Percentiles rank a stretch among this genome's conserved stretches.
Conservation (phyloP, 2,329 filamentous ascomycete species). For the Chaetomiaceae sp. region DNA sequence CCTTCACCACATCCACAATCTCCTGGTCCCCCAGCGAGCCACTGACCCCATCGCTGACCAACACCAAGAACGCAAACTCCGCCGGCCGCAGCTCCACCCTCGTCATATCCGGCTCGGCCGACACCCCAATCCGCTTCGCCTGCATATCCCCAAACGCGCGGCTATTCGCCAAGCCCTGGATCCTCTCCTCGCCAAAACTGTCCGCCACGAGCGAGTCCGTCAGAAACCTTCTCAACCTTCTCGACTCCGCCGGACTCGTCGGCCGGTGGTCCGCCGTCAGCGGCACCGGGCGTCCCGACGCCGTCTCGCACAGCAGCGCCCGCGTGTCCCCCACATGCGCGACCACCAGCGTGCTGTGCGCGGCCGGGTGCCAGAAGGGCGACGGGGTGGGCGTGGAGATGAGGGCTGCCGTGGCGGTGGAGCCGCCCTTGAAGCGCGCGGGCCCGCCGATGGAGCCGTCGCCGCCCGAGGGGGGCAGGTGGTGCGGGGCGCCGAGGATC, state of each 20-base stretch:
- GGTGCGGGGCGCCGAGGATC: conserved; percentile 61
- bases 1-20: conserved; percentile 92
- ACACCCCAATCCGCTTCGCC: conserved; percentile 87
- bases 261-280: conserved; percentile 91
- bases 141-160: conserved; percentile 89
- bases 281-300: conserved; percentile 71
- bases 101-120: conserved; percentile 83
- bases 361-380: conserved; percentile 91
- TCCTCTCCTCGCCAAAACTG: conserved; percentile 94
- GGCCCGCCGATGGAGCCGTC: conserved; percentile 69
- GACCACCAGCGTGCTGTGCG: conserved; percentile 74
- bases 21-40: conserved; percentile 86
- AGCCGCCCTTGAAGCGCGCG: conserved; percentile 84
- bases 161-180: conserved; percentile 87
- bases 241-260: conserved; percentile 75
- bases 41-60: conserved; percentile 84
- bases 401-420: conserved; percentile 81
- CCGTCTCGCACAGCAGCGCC: conserved; percentile 81
- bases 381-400: conserved; percentile 82
- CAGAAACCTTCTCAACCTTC: conserved; percentile 71
- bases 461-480: conserved; percentile 48
- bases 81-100: conserved; percentile 73
- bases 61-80: conserved; percentile 81
- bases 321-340: conserved; percentile 93
- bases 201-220: conserved; percentile 78